phyloP scores from a whole-genome alignment of 164 flowering plant genomes.

The Chloranthus sessilifolius region DNA sequence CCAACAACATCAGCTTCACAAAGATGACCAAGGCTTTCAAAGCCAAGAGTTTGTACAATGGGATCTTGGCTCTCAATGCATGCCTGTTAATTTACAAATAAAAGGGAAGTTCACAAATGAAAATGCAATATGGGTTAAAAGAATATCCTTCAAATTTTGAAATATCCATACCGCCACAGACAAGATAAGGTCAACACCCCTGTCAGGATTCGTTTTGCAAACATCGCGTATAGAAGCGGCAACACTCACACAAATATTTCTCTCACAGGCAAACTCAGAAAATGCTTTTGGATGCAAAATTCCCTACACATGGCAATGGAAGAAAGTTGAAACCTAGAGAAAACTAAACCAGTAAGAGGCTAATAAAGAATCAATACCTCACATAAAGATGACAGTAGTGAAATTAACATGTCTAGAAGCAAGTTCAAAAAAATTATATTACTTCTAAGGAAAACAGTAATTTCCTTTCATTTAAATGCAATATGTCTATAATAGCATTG shows the following conservation, averaged over 20 bases:
- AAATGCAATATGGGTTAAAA: slow-evolving; percentile 1
- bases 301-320: slow-evolving; percentile 31
- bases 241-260: slow-evolving; percentile 54
- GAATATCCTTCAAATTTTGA: not conserved
- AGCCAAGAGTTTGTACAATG: slow-evolving; percentile 65
- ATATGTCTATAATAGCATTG: too few relatives aligned
- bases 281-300: slow-evolving; percentile 57
- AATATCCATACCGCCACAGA: slow-evolving; percentile 67
- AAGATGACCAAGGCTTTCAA: slow-evolving; percentile 81
- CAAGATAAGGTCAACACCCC: slow-evolving; percentile 95
- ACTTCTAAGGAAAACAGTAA: too few relatives aligned
- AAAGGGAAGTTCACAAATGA: not conserved
- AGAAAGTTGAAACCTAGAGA: slow-evolving; percentile 3
- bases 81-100: slow-evolving; percentile 38
- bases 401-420: not conserved
- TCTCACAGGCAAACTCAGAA: slow-evolving; percentile 36
- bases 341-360: not conserved
- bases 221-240: slow-evolving; percentile 87
- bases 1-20: slow-evolving; percentile 99
- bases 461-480: too few relatives aligned
- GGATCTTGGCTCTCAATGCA: slow-evolving; percentile 78
- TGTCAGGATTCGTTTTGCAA: slow-evolving; percentile 82
- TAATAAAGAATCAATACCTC: not conserved
- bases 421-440: too few relatives aligned
- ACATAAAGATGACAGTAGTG: not conserved